Conservation (phyloP, 2,329 filamentous ascomycete genomes). For the Nannizziopsis arthrosporioides region DNA sequence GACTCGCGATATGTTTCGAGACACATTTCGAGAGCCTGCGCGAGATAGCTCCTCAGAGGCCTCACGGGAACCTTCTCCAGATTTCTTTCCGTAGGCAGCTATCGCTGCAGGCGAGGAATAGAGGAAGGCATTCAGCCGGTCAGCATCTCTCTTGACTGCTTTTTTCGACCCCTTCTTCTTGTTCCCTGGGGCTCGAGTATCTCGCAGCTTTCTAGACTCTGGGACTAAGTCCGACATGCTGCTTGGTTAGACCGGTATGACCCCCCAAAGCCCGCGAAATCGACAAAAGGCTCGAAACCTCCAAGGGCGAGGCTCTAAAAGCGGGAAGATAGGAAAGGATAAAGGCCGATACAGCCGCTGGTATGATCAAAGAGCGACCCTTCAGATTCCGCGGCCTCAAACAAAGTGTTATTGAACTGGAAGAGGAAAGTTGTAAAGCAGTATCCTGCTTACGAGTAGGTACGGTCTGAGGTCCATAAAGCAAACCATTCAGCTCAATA, state of each 20-base stretch:
- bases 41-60: conserved; percentile 29
- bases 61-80: conserved; percentile 42
- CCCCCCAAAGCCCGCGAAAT: not conserved
- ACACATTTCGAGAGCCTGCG: not conserved
- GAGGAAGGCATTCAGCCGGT: not conserved
- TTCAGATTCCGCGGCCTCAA: not conserved
- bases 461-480: not conserved
- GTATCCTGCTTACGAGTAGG: not conserved
- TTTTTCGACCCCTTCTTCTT: conserved; percentile 55
- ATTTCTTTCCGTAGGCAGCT: not conserved
- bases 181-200: conserved; percentile 49
- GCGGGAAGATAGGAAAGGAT: not conserved
- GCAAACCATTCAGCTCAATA: conserved; percentile 2
- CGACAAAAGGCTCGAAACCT: not conserved
- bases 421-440: conserved; percentile 6
- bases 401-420: conserved; percentile 9
- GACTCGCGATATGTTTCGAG: conserved; percentile 37
- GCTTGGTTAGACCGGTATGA: not conserved
- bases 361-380: not conserved
- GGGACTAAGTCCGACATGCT: conserved; percentile 35
- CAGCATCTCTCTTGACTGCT: conserved; percentile 13
- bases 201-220: no score
- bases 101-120: not conserved
- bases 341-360: not conserved
- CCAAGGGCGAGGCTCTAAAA: not conserved